Conservation (phyloP, 768 basidiomycete genomes). For the Phlebiopsis gigantea region DNA sequence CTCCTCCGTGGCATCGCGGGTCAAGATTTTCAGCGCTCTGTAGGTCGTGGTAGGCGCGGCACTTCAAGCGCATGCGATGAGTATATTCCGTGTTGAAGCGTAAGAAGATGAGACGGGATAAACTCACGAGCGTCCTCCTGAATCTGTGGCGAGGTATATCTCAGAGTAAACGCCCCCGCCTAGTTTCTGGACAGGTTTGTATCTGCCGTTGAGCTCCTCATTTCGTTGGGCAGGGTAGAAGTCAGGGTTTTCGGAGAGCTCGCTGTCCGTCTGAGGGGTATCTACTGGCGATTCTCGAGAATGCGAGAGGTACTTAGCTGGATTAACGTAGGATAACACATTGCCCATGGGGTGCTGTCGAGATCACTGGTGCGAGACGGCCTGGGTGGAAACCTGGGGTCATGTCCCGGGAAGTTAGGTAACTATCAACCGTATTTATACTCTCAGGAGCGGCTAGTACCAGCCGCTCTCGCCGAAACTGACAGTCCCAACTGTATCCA, state of each 20-base stretch:
- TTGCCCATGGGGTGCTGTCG: no score
- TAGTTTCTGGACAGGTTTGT: conserved; percentile 7
- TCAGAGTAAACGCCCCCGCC: conserved; percentile 11
- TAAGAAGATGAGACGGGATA: neutral
- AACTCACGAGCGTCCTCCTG: conserved; percentile 3
- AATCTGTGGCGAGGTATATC: conserved; percentile 11
- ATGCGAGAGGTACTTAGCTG: no score
- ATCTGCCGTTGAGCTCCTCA: neutral
- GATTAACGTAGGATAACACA: no score
- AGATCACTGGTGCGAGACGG: no score
- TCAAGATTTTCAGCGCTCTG: conserved; percentile 19
- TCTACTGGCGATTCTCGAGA: no score
- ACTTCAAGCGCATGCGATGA: neutral
- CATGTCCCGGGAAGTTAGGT: neutral
- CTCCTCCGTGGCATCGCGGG: conserved; percentile 17
- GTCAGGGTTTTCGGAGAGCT: neutral
- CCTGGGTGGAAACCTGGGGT: no score
- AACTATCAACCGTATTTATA: neutral
- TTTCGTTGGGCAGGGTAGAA: neutral
- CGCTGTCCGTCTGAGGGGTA: neutral
- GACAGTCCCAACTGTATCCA: no score
- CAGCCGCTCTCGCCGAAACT: no score
- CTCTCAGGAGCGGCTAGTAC: no score
- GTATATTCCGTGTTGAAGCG: no score
- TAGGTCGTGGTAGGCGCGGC: conserved; percentile 11